Percentiles rank a stretch among this genome's conserved stretches.
phyloP scores from a whole-genome alignment of 768 basidiomycete genomes.

The Panellus pusillus region DNA sequence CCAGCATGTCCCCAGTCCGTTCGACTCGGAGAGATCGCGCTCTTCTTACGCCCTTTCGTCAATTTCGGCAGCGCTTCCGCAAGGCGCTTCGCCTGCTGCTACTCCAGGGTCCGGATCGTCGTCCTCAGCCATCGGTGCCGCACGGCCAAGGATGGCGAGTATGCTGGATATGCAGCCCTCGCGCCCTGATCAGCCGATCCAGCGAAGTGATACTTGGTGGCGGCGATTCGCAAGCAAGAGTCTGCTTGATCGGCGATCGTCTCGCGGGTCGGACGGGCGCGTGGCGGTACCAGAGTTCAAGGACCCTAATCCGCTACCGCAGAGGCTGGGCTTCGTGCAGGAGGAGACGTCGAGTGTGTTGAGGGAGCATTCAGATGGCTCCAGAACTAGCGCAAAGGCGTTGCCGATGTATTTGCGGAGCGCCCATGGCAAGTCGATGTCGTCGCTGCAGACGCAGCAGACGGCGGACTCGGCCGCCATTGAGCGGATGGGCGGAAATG shows the following conservation, averaged over 20 bases:
- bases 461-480: constrained; percentile 72
- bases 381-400: not conserved
- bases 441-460: constrained; percentile 53
- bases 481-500: constrained; percentile 61
- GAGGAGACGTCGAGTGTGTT: constrained; percentile 28
- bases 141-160: constrained; percentile 12
- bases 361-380: constrained; percentile 15
- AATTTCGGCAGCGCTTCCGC: constrained; percentile 13
- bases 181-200: constrained; percentile 47
- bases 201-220: constrained; percentile 80
- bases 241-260: constrained; percentile 58
- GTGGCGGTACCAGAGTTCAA: constrained; percentile 53
- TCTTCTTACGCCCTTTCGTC: constrained; percentile 18
- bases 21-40: constrained; percentile 22
- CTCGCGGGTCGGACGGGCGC: constrained; percentile 36
- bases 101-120: constrained; percentile 1
- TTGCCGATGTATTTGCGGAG: constrained; percentile 7
- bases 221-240: constrained; percentile 65
- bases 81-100: constrained; percentile 11
- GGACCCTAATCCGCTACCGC: constrained; percentile 79
- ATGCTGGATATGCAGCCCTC: constrained; percentile 32
- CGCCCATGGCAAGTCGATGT: constrained; percentile 49
- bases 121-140: not conserved
- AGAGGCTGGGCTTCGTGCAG: constrained; percentile 60
- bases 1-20: constrained; percentile 36